phyloP scores from a whole-genome alignment of 202 grass and related monocot species.

The Sporobolus alterniflorus region DNA sequence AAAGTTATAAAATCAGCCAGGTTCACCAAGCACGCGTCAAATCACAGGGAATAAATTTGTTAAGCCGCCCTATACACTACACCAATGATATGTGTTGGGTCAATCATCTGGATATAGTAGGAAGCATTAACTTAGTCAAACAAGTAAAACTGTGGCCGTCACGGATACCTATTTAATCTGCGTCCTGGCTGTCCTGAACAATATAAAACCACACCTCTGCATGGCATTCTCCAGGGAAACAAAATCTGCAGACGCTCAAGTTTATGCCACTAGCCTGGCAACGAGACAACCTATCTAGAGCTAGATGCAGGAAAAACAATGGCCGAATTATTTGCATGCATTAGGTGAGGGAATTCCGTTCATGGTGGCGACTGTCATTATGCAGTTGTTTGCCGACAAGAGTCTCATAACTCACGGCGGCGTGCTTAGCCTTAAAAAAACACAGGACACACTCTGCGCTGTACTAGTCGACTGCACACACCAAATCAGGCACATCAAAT shows the following conservation, averaged over 20 bases:
- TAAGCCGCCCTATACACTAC: slow-evolving; percentile 10
- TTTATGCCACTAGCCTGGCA: slow-evolving; percentile 13
- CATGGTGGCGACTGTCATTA: slow-evolving; percentile 49
- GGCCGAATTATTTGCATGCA: slow-evolving; percentile 27
- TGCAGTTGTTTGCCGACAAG: slow-evolving; percentile 70
- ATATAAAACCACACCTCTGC: slow-evolving; percentile 26
- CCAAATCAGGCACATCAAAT: slow-evolving; percentile 45
- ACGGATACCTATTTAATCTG: slow-evolving; percentile 45
- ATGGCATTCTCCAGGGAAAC: slow-evolving; percentile 27
- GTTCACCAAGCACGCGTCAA: slow-evolving; percentile 21
- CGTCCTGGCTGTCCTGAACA: slow-evolving; percentile 32
- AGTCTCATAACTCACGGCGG: slow-evolving; percentile 49
- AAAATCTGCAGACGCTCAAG: slow-evolving; percentile 25
- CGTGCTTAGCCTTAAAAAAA: slow-evolving; percentile 37
- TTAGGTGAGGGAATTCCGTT: slow-evolving; percentile 89
- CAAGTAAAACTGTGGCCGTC: slow-evolving; percentile 68
- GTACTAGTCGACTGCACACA: neutral
- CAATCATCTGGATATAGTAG: slow-evolving; percentile 34
- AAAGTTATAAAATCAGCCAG: neutral
- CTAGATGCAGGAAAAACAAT: slow-evolving; percentile 17
- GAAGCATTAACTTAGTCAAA: slow-evolving; percentile 48
- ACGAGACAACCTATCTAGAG: slow-evolving; percentile 21
- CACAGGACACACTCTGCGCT: neutral
- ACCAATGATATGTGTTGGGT: neutral
- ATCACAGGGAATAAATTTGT: slow-evolving; percentile 34